Evolutionary conservation across 2,329 filamentous ascomycete genomes (phyloP), one percentile per base, ranked within the genome.

Genomic region (Diplodia scrobiculata): DNA sequence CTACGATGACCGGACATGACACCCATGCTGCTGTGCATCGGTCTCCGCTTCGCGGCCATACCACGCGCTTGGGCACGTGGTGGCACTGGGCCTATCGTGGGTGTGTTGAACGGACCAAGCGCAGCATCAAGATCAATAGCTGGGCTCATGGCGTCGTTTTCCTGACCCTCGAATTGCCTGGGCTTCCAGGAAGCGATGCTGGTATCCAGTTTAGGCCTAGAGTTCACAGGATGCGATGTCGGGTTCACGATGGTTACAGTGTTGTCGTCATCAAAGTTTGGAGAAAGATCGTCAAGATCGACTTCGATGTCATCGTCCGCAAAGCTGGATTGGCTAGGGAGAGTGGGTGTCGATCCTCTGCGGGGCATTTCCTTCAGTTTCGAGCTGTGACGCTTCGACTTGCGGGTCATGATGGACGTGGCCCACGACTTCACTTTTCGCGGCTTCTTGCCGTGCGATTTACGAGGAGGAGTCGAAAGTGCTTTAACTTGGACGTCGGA

Each of bases 111-210:
- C 0, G 94, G 92, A 1, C 92, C 93, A 1, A 98, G 84, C 29
- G 94, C 95, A 19, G 93, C 94, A 79, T 99, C 95, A 50, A 99
- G 81, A 76, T 99, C 95, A 69, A 99, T 96, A 76, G 97, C 89
- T 7, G 91, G 89, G 73, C 88, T 91, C 63, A 89, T 84, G 2
- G 85, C 76, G 67, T 96, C 91, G n/a, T 76, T 75, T 59, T 78
- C 68, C 67, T 70, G 80, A 77, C 73, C 74, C 58, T 74, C 72
- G 29, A 78, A 63, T 66, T 74, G 72, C 29, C 73, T 73, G 5
- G 76, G 77, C 63, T 75, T 74, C 77, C 76, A 79, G 5, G 75
- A 75, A 6, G 76, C 72, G 64, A 74, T 73, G 65, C 73, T 73
- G 6, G 75, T 75, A n/a, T 76, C 73, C 9, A 73, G 50, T 55